Evolutionary conservation across 345 rosid species (phyloP).

Genomic region (Sonneratia alba): DNA sequence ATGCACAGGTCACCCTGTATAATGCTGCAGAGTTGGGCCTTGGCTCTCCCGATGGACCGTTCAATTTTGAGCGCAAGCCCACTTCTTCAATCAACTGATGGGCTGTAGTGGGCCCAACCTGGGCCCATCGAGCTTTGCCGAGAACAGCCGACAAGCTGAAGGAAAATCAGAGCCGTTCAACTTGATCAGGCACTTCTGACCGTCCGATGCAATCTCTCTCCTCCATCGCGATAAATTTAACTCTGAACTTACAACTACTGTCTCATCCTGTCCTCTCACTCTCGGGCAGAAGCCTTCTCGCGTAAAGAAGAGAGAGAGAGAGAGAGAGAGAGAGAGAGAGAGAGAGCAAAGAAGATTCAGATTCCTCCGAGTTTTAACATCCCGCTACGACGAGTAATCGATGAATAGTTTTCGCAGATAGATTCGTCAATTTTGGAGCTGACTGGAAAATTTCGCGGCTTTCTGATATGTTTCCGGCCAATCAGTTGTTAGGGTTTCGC

Average conservation of each 20-base stretch:
- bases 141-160: background rate
- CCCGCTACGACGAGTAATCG: background rate
- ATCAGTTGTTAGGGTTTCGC: background rate
- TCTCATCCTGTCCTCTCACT: background rate
- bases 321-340: background rate
- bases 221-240: background rate
- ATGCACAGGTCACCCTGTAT: no score
- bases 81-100: background rate
- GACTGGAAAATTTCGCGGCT: background rate
- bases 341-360: background rate
- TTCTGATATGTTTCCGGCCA: background rate
- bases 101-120: background rate
- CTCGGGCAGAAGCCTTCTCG: background rate
- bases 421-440: background rate
- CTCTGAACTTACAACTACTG: no score
- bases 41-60: background rate
- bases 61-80: background rate
- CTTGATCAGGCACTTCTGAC: background rate
- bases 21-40: background rate
- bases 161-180: conserved; percentile 3
- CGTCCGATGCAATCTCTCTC: conserved; percentile 5
- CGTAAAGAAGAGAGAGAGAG: background rate
- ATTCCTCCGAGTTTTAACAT: background rate
- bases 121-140: background rate
- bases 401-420: background rate